Base-by-base conservation (phyloP, 345 rosid species). In the Lepidium didymum region DNA sequence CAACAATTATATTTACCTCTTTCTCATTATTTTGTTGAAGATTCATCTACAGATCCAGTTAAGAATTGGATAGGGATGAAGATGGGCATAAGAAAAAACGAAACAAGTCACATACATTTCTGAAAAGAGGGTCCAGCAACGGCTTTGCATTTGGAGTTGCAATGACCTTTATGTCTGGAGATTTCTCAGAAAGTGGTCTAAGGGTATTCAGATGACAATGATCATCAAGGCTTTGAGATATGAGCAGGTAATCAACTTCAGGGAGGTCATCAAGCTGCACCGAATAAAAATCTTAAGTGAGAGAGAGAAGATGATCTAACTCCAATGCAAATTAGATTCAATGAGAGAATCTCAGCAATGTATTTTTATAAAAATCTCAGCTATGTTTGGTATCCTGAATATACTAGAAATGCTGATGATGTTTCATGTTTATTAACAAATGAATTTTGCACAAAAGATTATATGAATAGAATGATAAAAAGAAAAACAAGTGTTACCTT, bases 201-300 rank as follows among this genome's bases (percentile, higher is more conserved):
- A 90, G 76, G 38, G 96, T 88, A 78, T 83, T 93, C 69, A 93
- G 72, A 74, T 90, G 97, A 77, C 97, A 90, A 72, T 93, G 97
- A 64, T 93, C 97, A 75, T 93, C 97, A 47, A 88, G 96, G 82
- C 97, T 90, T 84, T 93, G 97, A 10, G 94, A 88, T 29, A 93
- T 90, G 76, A 90, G 79, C n/a, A 93, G 62, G 67, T 84, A 87
- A 75, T 93, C 96, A 65, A 88, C 61, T 72, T 79, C 72, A 72
- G 89, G 94, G 79, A 90, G 84, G 81, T 90, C 91, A 75, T 80
- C 81, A 62, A 93, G 94, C 98, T 93, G 89, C 83, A 83, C 43
- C 29, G 25, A 15, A 55, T 49, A 74, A 13, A 41, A 43, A 23
- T 51, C 54, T 67, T 35, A 23, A 7, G 3, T 9, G 46, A 49